Conservation (phyloP, 208 protist species). For the Leptomonas seymouri region DNA sequence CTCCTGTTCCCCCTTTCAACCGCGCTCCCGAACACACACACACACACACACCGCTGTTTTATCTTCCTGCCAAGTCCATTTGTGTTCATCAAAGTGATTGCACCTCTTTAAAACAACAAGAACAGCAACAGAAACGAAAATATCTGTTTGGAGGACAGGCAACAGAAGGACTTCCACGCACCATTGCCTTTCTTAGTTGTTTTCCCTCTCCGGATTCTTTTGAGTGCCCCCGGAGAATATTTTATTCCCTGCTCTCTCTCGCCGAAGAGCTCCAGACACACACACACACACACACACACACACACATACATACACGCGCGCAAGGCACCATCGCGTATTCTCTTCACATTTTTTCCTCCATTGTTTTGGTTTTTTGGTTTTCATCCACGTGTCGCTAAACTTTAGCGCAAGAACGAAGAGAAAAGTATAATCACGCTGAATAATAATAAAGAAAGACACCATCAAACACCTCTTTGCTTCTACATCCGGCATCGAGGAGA, state of each 20-base stretch:
- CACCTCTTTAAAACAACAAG: not conserved
- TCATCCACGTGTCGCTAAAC: slow-evolving; percentile 5
- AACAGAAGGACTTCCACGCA: not conserved
- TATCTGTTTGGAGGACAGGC: not conserved
- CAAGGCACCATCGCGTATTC: not conserved
- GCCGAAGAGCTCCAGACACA: no score
- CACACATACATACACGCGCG: not conserved
- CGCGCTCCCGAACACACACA: no score
- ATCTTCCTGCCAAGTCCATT: slow-evolving; percentile 7
- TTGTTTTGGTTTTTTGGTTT: not conserved
- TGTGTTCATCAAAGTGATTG: not conserved
- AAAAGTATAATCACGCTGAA: no score
- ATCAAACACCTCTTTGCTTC: not conserved
- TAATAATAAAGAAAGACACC: no score
- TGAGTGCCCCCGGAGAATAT: no score
- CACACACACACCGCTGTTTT: not conserved
- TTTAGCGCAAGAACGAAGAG: slow-evolving; percentile 4
- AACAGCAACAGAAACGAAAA: not conserved
- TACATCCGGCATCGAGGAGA: slow-evolving; percentile 14
- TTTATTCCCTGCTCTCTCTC: not conserved
- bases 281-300: not conserved
- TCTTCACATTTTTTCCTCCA: not conserved
- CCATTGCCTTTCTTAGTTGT: not conserved
- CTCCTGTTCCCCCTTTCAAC: not conserved
- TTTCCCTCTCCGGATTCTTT: not conserved